Conservation (phyloP, 257 asterid genomes). For the Petrea volubilis region DNA sequence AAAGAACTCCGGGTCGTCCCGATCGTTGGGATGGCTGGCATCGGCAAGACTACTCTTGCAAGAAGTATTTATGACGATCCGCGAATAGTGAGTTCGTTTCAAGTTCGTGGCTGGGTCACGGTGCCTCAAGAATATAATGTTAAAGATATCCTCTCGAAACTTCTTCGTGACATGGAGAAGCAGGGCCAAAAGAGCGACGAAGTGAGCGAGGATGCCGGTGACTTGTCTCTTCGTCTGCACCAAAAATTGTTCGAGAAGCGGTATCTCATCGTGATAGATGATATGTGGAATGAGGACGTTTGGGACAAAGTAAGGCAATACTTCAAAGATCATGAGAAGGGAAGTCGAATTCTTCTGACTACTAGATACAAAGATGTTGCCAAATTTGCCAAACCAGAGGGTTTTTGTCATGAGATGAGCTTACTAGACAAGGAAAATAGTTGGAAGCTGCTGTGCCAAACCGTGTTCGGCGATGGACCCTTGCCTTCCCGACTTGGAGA, state of each 20-base stretch:
- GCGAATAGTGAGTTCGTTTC: background rate
- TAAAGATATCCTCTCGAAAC: background rate
- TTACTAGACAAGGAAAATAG: background rate
- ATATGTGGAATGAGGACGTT: background rate
- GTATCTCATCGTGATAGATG: slow-evolving; percentile 26
- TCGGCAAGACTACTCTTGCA: slow-evolving; percentile 35
- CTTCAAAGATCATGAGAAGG: slow-evolving; percentile 9
- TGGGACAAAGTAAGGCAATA: slow-evolving; percentile 2
- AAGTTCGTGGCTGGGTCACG: slow-evolving; percentile 17
- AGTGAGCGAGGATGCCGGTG: background rate
- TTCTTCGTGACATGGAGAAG: background rate
- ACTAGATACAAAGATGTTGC: background rate
- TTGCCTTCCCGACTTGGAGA: slow-evolving; percentile 7
- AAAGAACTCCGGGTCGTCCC: background rate
- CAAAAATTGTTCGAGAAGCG: background rate
- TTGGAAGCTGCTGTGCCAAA: slow-evolving; percentile 5
- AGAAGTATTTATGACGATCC: background rate
- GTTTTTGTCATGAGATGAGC: background rate
- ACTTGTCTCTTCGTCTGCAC: background rate
- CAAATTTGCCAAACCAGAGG: background rate
- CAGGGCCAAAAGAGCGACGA: background rate
- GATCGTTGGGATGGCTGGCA: slow-evolving; percentile 19
- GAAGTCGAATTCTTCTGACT: slow-evolving; percentile 23
- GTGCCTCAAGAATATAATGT: background rate
- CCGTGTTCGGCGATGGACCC: background rate